Conservation (phyloP, 148 eudicot species). For the Diospyros lotus region DNA sequence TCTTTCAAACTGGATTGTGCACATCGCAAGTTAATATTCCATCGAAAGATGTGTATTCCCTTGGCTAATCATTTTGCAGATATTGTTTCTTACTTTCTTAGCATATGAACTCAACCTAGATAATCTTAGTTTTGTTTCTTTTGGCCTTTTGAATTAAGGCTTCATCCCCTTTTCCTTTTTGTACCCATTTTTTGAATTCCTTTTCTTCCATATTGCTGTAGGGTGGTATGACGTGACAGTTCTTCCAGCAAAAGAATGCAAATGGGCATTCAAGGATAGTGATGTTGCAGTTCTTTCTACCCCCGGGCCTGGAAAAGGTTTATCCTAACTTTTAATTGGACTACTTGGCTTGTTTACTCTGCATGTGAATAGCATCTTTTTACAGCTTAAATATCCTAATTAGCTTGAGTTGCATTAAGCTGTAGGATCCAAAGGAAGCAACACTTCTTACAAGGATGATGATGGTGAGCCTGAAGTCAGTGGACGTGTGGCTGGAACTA, state of each 20-base stretch:
- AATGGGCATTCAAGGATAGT: constrained; percentile 91
- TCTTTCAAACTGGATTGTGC: too few relatives aligned
- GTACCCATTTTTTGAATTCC: neutral
- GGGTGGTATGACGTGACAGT: constrained; percentile 94
- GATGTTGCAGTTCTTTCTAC: constrained; percentile 97
- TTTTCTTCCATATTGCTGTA: constrained; percentile 23
- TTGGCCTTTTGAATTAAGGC: too few relatives aligned
- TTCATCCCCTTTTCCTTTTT: too few relatives aligned
- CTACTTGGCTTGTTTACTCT: neutral
- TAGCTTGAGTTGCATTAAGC: constrained; percentile 21
- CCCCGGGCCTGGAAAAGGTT: constrained; percentile 89
- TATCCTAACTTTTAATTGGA: neutral
- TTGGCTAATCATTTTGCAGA: too few relatives aligned
- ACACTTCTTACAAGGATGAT: constrained; percentile 41
- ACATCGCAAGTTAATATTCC: too few relatives aligned
- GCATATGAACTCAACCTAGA: too few relatives aligned
- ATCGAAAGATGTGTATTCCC: too few relatives aligned
- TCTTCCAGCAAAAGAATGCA: constrained; percentile 65
- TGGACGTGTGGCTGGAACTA: constrained; percentile 91
- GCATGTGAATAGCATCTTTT: neutral
- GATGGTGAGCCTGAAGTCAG: constrained; percentile 59
- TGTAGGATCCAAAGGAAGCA: constrained; percentile 62
- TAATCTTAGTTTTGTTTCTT: too few relatives aligned
- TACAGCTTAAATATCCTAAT: neutral
- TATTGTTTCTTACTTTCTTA: too few relatives aligned